Evolutionary conservation across 1,284 basidiomycete species (phyloP).

Genomic region (Ustilago esculenta): DNA sequence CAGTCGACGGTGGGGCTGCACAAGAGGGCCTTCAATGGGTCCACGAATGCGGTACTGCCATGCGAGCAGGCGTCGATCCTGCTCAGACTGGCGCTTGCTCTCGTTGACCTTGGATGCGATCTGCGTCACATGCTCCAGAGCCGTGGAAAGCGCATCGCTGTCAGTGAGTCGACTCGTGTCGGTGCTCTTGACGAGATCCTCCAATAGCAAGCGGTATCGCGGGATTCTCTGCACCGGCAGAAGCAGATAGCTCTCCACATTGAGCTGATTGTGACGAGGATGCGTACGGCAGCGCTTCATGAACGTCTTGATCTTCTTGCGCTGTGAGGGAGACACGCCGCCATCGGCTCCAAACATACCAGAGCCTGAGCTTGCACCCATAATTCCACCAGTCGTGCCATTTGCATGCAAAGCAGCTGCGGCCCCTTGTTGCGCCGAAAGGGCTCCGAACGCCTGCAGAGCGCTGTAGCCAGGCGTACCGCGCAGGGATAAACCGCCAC

Average conservation of each 20-base stretch:
- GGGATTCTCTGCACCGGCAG: conserved; percentile 96
- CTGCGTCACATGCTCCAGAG: conserved; percentile 58
- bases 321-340: conserved; percentile 39
- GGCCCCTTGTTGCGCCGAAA: conserved; percentile 26
- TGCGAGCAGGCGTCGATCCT: conserved; percentile 52
- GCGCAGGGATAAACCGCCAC: conserved; percentile 42
- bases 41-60: conserved; percentile 91
- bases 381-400: conserved; percentile 1
- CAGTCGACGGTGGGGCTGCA: conserved; percentile 91
- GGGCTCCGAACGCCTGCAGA: conserved; percentile 16
- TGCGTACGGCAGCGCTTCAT: conserved; percentile 66
- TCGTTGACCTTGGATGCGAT: conserved; percentile 65
- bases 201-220: conserved; percentile 82
- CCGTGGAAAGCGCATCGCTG: conserved; percentile 39
- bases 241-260: conserved; percentile 91
- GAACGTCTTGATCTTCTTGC: conserved; percentile 57
- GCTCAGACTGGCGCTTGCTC: conserved; percentile 68
- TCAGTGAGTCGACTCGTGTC: conserved; percentile 36
- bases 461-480: conserved; percentile 22
- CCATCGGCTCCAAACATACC: conserved; percentile 13
- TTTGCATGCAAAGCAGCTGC: conserved; percentile 16
- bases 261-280: conserved; percentile 93
- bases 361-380: conserved; percentile 5
- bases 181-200: conserved; percentile 62
- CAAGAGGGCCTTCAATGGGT: conserved; percentile 90